Percentiles rank a stretch among this genome's conserved stretches.
These are phyloP conservation scores for Sanguinoderma infundibulare DNA, from an alignment of 1,284 basidiomycete species.

Conservation along the genomic window DNA sequence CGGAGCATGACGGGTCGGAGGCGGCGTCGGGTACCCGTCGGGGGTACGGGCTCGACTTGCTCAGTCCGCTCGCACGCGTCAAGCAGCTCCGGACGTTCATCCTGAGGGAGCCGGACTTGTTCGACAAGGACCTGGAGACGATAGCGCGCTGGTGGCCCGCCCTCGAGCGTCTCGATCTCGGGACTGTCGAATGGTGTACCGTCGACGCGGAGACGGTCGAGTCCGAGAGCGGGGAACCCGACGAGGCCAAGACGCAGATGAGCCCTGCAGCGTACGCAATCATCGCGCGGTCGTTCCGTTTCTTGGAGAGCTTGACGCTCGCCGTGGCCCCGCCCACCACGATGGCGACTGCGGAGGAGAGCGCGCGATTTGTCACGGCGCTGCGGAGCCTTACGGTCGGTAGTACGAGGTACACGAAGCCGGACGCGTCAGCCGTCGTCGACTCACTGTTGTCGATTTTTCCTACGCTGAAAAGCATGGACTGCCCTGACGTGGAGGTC, in stretches of 20 bases:
- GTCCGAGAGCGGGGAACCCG: background rate
- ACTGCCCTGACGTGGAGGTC: constrained; percentile 14
- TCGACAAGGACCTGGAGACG: constrained; percentile 44
- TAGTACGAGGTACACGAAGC: constrained; percentile 12
- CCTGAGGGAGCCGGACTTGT: constrained; percentile 39
- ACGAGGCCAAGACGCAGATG: constrained; percentile 30
- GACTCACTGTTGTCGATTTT: constrained; percentile 22
- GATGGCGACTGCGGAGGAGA: background rate
- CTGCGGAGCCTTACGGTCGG: constrained; percentile 25
- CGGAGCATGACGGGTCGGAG: constrained; percentile 24
- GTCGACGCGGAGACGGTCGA: constrained; percentile 10
- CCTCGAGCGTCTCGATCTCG: constrained; percentile 49
- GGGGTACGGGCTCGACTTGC: constrained; percentile 28
- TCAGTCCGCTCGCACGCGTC: constrained; percentile 39
- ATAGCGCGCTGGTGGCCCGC: constrained; percentile 42
- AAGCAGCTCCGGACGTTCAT: constrained; percentile 42
- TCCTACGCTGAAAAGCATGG: constrained; percentile 16
- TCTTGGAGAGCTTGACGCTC: constrained; percentile 44
- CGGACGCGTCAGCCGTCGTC: constrained; percentile 18
- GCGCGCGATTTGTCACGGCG: background rate
- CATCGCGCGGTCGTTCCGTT: constrained; percentile 40
- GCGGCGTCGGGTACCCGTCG: constrained; percentile 3
- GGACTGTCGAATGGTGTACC: constrained; percentile 21
- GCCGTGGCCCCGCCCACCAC: constrained; percentile 33
- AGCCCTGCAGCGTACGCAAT: constrained; percentile 41